These are phyloP conservation scores for Aechmea fasciata DNA, from an alignment of 176 grass and related monocot genomes.

Conservation along the genomic window DNA sequence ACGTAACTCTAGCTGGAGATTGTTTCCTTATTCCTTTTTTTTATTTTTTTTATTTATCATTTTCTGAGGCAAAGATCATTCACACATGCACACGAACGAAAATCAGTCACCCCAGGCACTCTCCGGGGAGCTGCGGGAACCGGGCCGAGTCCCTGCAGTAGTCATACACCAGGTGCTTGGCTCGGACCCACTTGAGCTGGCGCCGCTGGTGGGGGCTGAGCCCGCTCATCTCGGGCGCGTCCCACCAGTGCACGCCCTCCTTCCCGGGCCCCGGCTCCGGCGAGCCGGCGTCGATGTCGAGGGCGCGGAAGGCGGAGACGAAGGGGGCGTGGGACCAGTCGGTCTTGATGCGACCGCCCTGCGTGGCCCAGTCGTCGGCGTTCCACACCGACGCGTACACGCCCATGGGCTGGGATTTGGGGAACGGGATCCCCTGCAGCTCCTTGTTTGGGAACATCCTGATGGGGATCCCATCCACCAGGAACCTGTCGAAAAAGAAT, in stretches of 20 bases:
- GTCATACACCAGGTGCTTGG: conserved; percentile 68
- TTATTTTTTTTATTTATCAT: too few species aligned
- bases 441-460: conserved; percentile 59
- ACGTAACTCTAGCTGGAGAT: too few species aligned
- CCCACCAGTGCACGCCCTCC: neutral
- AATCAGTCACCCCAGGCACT: conserved; percentile 23
- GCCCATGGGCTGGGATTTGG: conserved; percentile 40
- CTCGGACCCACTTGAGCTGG: conserved; percentile 66
- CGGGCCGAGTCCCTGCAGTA: conserved; percentile 43
- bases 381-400: conserved; percentile 60
- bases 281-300: conserved; percentile 29
- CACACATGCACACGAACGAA: neutral
- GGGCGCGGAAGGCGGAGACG: conserved; percentile 34
- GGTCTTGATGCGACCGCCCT: conserved; percentile 64
- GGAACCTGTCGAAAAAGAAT: conserved; percentile 27
- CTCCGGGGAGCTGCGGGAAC: conserved; percentile 32
- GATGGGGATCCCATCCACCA: conserved; percentile 55
- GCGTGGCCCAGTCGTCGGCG: conserved; percentile 66
- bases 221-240: conserved; percentile 39
- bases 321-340: conserved; percentile 51
- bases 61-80: neutral
- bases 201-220: conserved; percentile 54
- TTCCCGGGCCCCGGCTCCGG: neutral
- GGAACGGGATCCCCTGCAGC: conserved; percentile 44
- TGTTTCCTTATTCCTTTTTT: too few species aligned